Evolutionary conservation across 345 rosid species (phyloP).

Genomic region (Pseudoturritis turrita): DNA sequence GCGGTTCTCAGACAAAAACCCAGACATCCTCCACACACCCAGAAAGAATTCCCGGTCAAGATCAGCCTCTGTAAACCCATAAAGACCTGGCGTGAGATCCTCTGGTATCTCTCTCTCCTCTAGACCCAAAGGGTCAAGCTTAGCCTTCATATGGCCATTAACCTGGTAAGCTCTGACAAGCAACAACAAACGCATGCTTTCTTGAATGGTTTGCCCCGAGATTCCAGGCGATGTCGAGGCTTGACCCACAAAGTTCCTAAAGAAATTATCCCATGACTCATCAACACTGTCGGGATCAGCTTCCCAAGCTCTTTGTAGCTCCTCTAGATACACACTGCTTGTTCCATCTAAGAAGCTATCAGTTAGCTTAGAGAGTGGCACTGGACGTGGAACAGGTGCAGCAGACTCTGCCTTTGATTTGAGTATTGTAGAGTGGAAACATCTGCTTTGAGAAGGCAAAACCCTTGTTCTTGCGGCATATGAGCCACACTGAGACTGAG

Average conservation of each 20-base stretch:
- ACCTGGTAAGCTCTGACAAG: conserved; percentile 85
- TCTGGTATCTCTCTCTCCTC: conserved; percentile 71
- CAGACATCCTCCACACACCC: conserved; percentile 80
- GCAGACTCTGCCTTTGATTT: conserved; percentile 49
- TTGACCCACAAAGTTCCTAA: conserved; percentile 76
- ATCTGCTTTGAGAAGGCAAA: conserved; percentile 39
- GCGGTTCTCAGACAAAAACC: conserved; percentile 78
- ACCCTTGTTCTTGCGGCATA: conserved; percentile 41
- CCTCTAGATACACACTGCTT: conserved; percentile 75
- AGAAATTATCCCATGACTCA: conserved; percentile 87
- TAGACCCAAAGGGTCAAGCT: conserved; percentile 65
- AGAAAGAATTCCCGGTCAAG: conserved; percentile 74
- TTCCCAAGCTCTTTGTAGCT: conserved; percentile 80
- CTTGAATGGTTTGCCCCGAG: conserved; percentile 86
- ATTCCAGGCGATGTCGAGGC: conserved; percentile 65
- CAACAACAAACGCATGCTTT: conserved; percentile 76
- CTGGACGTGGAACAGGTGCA: conserved; percentile 72
- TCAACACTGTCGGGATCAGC: conserved; percentile 70
- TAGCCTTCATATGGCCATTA: conserved; percentile 84
- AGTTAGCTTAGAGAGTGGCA: conserved; percentile 69
- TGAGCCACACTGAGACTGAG: conserved; percentile 49
- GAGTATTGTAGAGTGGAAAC: conserved; percentile 50
- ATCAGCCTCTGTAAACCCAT: conserved; percentile 69
- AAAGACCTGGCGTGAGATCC: conserved; percentile 58
- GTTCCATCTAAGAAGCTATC: conserved; percentile 80